phyloP scores from a whole-genome alignment of 1,284 basidiomycete species.

The Ustilago esculenta region DNA sequence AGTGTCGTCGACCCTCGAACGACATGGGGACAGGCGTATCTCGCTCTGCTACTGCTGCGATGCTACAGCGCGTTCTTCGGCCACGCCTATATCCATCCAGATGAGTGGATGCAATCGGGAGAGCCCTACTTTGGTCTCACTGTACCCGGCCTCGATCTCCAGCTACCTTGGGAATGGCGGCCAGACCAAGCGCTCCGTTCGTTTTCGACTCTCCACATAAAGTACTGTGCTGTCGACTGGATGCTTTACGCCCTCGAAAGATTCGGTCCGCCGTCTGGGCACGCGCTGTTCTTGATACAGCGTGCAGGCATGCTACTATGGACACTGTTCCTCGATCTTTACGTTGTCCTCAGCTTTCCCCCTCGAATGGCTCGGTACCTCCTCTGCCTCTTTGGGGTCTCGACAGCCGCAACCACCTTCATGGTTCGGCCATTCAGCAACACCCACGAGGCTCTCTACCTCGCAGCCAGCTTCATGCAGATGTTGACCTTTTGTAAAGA shows the following conservation, averaged over 20 bases:
- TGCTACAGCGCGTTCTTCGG: conserved; percentile 54
- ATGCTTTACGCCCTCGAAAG: neutral
- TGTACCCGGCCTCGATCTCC: neutral
- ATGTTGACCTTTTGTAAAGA: neutral
- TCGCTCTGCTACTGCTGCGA: conserved; percentile 51
- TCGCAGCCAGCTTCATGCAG: conserved; percentile 36
- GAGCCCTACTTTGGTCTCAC: conserved; percentile 52
- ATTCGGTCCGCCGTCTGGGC: conserved; percentile 1
- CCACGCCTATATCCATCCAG: conserved; percentile 65
- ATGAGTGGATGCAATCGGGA: conserved; percentile 67
- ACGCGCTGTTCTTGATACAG: conserved; percentile 16
- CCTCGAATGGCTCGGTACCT: conserved; percentile 10
- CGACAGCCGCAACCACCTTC: conserved; percentile 60
- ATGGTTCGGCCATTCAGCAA: conserved; percentile 66
- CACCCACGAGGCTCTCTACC: conserved; percentile 54
- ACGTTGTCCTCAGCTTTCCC: conserved; percentile 3
- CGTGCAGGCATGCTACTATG: conserved; percentile 6
- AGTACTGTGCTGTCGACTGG: conserved; percentile 1
- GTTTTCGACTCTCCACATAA: conserved; percentile 4
- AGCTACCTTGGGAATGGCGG: conserved; percentile 36
- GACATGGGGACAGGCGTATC: conserved; percentile 28
- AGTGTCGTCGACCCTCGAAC: conserved; percentile 18
- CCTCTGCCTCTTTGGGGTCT: conserved; percentile 49
- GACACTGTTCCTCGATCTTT: conserved; percentile 20
- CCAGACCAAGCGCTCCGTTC: conserved; percentile 29